Evolutionary conservation across 805 yeast species (phyloP).

Genomic region (Candida glaebosa): DNA sequence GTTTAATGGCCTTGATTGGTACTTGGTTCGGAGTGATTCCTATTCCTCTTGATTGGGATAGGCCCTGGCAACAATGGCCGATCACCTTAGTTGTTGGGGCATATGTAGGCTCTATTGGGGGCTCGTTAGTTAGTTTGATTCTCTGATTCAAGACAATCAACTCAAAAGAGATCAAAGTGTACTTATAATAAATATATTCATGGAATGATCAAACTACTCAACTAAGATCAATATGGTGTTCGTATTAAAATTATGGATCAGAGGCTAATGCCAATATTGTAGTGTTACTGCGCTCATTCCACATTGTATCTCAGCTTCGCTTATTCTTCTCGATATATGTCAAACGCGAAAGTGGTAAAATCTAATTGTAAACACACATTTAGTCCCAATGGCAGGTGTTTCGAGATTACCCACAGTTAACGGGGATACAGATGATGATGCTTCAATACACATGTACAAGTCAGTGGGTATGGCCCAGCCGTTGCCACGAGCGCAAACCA

Average conservation of each 20-base stretch:
- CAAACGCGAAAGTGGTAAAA: no score
- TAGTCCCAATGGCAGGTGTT: constrained; percentile 19
- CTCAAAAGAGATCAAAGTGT: no score
- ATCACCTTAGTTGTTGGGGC: constrained; percentile 79
- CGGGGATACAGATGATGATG: constrained; percentile 42
- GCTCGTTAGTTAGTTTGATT: constrained; percentile 20
- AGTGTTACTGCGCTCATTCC: no score
- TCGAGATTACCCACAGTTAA: constrained; percentile 34
- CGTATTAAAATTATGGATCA: no score
- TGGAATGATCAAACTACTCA: no score
- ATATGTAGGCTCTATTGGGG: constrained; percentile 68
- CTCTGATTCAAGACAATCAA: no score
- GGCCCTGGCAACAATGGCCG: constrained; percentile 97
- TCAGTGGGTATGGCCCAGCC: constrained; percentile 39
- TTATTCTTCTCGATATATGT: no score
- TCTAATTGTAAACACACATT: no score
- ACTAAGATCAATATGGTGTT: no score
- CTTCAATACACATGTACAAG: constrained; percentile 36
- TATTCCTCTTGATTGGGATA: constrained; percentile 96
- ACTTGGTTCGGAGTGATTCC: constrained; percentile 94
- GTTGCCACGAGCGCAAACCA: constrained; percentile 12
- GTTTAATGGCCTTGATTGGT: constrained; percentile 46
- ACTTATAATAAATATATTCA: no score
- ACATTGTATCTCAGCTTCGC: no score
- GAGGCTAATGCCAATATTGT: no score